These are phyloP conservation scores for Artemisia annua DNA, from an alignment of 129 eudicot species.

Conservation along the genomic window DNA sequence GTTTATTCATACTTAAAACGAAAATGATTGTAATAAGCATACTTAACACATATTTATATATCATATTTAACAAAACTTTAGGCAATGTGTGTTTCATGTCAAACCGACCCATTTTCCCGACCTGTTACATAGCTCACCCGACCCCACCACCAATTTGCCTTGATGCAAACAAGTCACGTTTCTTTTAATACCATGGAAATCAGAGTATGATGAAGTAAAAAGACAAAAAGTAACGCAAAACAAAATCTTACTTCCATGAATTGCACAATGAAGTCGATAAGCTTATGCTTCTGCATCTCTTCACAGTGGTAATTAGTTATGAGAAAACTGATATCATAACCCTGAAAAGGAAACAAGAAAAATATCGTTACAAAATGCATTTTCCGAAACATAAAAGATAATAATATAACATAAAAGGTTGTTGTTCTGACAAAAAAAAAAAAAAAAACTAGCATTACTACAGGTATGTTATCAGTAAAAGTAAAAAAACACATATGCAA, in stretches of 20 bases:
- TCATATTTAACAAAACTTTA: no score
- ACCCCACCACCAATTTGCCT: no score
- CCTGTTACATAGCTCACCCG: no score
- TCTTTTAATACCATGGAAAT: no score
- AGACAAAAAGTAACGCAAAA: background rate
- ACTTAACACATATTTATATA: background rate
- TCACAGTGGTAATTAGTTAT: conserved; percentile 84
- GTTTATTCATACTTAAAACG: background rate
- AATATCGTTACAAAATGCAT: background rate
- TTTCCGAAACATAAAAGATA: background rate
- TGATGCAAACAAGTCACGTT: no score
- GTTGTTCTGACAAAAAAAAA: background rate
- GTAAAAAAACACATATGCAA: no score
- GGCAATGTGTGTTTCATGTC: no score
- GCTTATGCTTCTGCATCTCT: conserved; percentile 87
- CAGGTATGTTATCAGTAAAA: no score
- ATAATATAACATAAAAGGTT: no score
- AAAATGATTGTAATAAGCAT: background rate
- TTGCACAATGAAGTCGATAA: conserved; percentile 83
- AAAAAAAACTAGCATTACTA: no score
- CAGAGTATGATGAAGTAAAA: background rate
- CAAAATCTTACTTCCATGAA: conserved; percentile 74
- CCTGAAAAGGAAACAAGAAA: conserved; percentile 39
- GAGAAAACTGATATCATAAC: conserved; percentile 87
- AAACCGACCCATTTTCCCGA: no score